These are phyloP conservation scores for Clarireedia sp. DNA, from an alignment of 2,329 filamentous ascomycete genomes.

Conservation along the genomic window DNA sequence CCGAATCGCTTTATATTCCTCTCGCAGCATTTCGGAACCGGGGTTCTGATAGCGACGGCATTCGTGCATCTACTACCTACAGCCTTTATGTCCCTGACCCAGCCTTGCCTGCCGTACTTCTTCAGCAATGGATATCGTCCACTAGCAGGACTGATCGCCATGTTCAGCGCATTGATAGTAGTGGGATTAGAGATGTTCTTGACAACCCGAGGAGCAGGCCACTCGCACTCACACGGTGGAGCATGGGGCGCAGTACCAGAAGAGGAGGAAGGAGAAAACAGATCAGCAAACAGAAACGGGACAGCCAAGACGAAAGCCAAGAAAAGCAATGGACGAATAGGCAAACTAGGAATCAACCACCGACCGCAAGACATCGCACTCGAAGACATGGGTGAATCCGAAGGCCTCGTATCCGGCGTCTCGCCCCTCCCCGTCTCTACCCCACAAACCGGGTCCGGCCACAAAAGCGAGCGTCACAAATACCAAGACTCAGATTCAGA, in stretches of 20 bases:
- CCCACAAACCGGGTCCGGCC: slow-evolving; percentile 28
- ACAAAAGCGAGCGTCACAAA: slow-evolving; percentile 20
- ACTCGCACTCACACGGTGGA: slow-evolving; percentile 47
- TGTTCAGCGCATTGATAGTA: slow-evolving; percentile 74
- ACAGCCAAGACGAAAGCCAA: slow-evolving; percentile 15
- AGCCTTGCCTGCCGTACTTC: slow-evolving; percentile 63
- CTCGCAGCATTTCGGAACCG: slow-evolving; percentile 67
- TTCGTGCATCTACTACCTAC: slow-evolving; percentile 66
- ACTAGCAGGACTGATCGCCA: slow-evolving; percentile 73
- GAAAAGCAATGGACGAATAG: slow-evolving; percentile 24
- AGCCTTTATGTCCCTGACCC: slow-evolving; percentile 51
- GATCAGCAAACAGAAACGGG: slow-evolving; percentile 29
- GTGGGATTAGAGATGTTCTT: slow-evolving; percentile 86
- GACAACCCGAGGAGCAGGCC: slow-evolving; percentile 58
- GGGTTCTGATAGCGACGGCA: slow-evolving; percentile 77
- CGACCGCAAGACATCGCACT: slow-evolving; percentile 44
- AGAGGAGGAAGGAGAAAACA: slow-evolving; percentile 31
- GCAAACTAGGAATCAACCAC: slow-evolving; percentile 27
- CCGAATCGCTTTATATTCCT: slow-evolving; percentile 40
- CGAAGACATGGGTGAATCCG: slow-evolving; percentile 42
- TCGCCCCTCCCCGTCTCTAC: slow-evolving; percentile 52
- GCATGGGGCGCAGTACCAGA: slow-evolving; percentile 24
- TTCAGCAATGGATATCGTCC: slow-evolving; percentile 75
- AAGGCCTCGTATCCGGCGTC: slow-evolving; percentile 50
- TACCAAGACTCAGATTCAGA: slow-evolving; percentile 27